Evolutionary conservation across 169 alveolate genomes (phyloP).

Genomic region (Plasmodium vivax): DNA sequence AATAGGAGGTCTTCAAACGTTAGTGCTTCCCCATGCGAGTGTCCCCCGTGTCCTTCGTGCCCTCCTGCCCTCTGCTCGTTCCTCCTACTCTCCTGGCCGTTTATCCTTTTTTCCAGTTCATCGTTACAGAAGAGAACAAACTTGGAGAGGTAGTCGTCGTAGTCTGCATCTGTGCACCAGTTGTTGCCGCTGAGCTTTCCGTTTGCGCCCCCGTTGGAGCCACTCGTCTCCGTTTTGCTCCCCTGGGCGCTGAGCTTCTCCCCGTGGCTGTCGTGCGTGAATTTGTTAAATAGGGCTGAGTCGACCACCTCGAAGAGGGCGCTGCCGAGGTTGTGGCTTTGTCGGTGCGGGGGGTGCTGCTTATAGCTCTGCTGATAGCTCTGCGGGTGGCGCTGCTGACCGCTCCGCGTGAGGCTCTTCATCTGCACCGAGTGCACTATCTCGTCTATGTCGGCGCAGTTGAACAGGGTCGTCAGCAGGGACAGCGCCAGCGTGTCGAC

Average conservation of each 20-base stretch:
- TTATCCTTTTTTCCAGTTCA: neutral
- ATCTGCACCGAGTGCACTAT: neutral
- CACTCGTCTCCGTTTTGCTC: neutral
- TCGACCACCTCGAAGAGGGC: neutral
- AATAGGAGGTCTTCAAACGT: constrained; percentile 15
- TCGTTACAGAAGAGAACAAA: constrained; percentile 40
- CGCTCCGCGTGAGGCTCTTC: neutral
- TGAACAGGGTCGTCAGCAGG: constrained; percentile 7
- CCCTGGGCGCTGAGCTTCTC: constrained; percentile 11
- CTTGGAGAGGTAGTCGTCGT: neutral
- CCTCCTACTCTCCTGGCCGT: neutral
- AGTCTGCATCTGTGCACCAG: constrained; percentile 1
- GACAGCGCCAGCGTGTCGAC: constrained; percentile 32
- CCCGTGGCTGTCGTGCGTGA: constrained; percentile 22
- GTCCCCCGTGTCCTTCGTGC: neutral
- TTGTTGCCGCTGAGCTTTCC: neutral
- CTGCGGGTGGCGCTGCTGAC: too few relatives aligned
- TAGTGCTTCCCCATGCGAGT: neutral
- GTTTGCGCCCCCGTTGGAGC: neutral
- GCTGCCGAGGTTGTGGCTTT: neutral
- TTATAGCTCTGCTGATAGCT: too few relatives aligned
- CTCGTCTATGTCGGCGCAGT: constrained; percentile 74
- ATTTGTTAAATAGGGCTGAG: constrained; percentile 23
- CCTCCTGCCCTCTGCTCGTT: neutral
- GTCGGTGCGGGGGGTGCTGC: neutral